Evolutionary conservation across 2,329 filamentous ascomycete genomes (phyloP).

Genomic region (Trichoderma koningiopsis): DNA sequence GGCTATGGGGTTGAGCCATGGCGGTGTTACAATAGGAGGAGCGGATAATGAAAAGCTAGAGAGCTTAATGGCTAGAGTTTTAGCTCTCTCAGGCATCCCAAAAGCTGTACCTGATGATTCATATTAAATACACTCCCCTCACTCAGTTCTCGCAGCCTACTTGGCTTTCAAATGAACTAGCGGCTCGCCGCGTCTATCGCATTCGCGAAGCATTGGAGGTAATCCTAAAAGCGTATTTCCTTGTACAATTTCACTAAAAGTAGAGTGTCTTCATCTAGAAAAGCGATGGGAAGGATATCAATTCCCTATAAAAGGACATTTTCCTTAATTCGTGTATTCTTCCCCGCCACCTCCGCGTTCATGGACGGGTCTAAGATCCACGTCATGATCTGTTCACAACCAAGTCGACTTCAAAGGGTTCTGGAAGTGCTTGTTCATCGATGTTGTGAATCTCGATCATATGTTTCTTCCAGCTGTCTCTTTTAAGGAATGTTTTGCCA

Average conservation of each 20-base stretch:
- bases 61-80: not conserved
- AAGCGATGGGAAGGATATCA: not conserved
- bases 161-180: not conserved
- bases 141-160: not conserved
- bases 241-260: too few relatives aligned
- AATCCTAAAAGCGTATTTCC: too few relatives aligned
- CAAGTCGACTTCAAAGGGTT: slow-evolving; percentile 47
- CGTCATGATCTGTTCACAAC: slow-evolving; percentile 34
- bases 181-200: too few relatives aligned
- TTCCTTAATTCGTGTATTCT: not conserved
- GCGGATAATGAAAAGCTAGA: not conserved
- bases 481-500: slow-evolving; percentile 61
- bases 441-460: slow-evolving; percentile 62
- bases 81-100: not conserved
- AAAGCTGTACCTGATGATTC: not conserved
- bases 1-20: not conserved
- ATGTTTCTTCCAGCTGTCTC: slow-evolving; percentile 65
- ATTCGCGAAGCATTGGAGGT: too few relatives aligned
- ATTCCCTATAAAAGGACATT: not conserved
- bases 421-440: slow-evolving; percentile 44
- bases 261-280: too few relatives aligned
- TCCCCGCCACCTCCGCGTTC: not conserved
- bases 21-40: not conserved
- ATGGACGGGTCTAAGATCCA: not conserved
- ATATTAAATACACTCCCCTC: not conserved